Evolutionary conservation across 2,329 filamentous ascomycete genomes (phyloP).

Genomic region (Hymenoscyphus scutula): DNA sequence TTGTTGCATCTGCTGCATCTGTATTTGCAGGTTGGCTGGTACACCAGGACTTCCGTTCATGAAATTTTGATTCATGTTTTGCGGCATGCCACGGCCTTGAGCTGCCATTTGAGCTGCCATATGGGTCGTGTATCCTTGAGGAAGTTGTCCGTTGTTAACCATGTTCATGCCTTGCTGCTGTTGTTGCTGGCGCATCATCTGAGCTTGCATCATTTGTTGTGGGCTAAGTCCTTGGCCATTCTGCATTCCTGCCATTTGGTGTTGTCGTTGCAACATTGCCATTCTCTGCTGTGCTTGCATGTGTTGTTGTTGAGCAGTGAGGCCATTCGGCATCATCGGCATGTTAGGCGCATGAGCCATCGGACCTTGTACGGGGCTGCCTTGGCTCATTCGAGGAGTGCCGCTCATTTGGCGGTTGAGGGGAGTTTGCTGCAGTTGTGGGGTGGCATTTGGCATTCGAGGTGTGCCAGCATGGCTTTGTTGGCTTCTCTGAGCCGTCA

Average conservation of each 20-base stretch:
- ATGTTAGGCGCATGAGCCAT: slow-evolving; percentile 58
- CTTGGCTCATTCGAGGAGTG: slow-evolving; percentile 62
- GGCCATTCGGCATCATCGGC: slow-evolving; percentile 50
- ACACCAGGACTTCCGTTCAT: slow-evolving; percentile 37
- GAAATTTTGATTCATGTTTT: slow-evolving; percentile 33
- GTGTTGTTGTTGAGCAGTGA: slow-evolving; percentile 33
- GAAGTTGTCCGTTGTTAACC: slow-evolving; percentile 17
- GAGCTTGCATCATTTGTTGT: slow-evolving; percentile 25
- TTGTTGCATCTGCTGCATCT: slow-evolving; percentile 35
- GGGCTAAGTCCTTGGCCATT: slow-evolving; percentile 37
- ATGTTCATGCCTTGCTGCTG: slow-evolving; percentile 36
- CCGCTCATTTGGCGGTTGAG: slow-evolving; percentile 52
- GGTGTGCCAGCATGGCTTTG: slow-evolving; percentile 67
- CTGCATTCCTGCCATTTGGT: slow-evolving; percentile 38
- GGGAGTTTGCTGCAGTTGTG: slow-evolving; percentile 62
- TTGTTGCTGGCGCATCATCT: slow-evolving; percentile 26
- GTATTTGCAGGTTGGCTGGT: slow-evolving; percentile 39
- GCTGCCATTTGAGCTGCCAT: slow-evolving; percentile 15
- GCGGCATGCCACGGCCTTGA: slow-evolving; percentile 22
- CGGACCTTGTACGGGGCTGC: slow-evolving; percentile 59
- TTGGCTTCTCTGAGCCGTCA: slow-evolving; percentile 64
- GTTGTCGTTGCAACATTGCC: slow-evolving; percentile 23
- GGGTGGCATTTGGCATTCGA: slow-evolving; percentile 59
- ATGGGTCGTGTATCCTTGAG: slow-evolving; percentile 26
- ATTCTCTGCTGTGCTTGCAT: slow-evolving; percentile 27